phyloP scores from a whole-genome alignment of 2,329 filamentous ascomycete genomes.

The Aotearoamyces nothofagi region DNA sequence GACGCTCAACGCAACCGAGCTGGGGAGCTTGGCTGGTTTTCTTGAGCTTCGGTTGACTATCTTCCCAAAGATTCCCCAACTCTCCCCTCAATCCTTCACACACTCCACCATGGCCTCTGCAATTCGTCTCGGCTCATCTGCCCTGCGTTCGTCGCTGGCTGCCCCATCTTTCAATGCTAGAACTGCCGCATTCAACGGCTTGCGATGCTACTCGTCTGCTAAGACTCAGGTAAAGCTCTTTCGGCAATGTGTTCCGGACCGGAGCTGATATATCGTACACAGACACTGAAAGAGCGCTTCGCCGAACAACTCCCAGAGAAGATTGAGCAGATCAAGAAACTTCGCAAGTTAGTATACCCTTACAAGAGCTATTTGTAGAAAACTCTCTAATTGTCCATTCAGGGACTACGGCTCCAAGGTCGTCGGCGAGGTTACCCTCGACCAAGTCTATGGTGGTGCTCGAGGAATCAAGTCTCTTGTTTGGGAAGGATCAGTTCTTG shows the following conservation, averaged over 20 bases:
- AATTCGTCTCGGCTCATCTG: constrained; percentile 65
- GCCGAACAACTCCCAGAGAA: constrained; percentile 90
- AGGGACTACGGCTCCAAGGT: constrained; percentile 94
- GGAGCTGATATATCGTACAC: too few relatives aligned
- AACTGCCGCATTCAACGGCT: constrained; percentile 61
- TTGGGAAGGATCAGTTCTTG: constrained; percentile 97
- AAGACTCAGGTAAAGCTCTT: constrained; percentile 67
- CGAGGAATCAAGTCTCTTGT: constrained; percentile 98
- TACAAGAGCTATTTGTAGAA: not conserved
- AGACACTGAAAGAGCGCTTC: constrained; percentile 98
- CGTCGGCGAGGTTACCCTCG: constrained; percentile 92
- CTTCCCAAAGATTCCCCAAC: too few relatives aligned
- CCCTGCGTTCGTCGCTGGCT: constrained; percentile 63
- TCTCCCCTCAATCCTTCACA: constrained; percentile 9
- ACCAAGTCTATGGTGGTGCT: constrained; percentile 98
- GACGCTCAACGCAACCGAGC: too few relatives aligned
- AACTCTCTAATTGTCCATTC: constrained; percentile 12
- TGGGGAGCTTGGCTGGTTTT: too few relatives aligned
- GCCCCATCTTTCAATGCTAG: constrained; percentile 53
- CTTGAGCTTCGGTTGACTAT: too few relatives aligned
- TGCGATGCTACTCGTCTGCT: constrained; percentile 82
- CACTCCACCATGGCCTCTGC: constrained; percentile 61
- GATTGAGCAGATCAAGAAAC: constrained; percentile 98
- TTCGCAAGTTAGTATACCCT: constrained; percentile 65
- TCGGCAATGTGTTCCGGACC: too few relatives aligned